phyloP scores from a whole-genome alignment of 2,329 filamentous ascomycete species.

The Tolypocladium inflatum region DNA sequence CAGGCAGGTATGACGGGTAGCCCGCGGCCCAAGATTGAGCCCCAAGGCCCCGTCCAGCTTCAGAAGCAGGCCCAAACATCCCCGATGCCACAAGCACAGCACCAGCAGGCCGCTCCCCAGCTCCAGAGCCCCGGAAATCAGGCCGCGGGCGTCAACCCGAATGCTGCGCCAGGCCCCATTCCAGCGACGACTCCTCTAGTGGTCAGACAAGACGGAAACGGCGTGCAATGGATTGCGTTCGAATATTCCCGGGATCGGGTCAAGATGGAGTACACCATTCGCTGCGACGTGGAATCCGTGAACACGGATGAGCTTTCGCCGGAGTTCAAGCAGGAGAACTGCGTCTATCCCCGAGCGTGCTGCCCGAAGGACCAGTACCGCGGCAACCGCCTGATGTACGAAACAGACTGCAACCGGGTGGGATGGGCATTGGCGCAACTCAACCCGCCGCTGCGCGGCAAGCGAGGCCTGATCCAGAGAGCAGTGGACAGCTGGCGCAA shows the following conservation, averaged over 20 bases:
- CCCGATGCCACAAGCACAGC: conserved; percentile 28
- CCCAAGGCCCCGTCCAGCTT: conserved; percentile 51
- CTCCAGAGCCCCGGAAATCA: conserved; percentile 27
- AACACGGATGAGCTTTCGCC: conserved; percentile 74
- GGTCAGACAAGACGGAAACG: conserved; percentile 88
- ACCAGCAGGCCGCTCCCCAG: conserved; percentile 27
- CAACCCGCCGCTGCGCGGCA: conserved; percentile 83
- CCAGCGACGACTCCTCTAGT: conserved; percentile 92
- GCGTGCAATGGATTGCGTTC: conserved; percentile 97
- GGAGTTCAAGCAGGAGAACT: conserved; percentile 97
- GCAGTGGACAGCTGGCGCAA: conserved; percentile 98
- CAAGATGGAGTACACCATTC: conserved; percentile 99
- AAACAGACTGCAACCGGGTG: conserved; percentile 98
- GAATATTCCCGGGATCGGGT: conserved; percentile 95
- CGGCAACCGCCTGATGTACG: conserved; percentile 90
- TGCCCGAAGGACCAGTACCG: conserved; percentile 94
- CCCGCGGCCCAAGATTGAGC: conserved; percentile 54
- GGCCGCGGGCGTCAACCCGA: conserved; percentile 60
- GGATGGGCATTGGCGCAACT: conserved; percentile 96
- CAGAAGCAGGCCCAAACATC: conserved; percentile 41
- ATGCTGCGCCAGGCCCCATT: conserved; percentile 90
- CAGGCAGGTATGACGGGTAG: conserved; percentile 50
- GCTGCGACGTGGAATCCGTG: conserved; percentile 94
- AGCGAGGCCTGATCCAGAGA: conserved; percentile 90
- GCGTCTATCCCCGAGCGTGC: conserved; percentile 92